phyloP scores from a whole-genome alignment of 2,329 filamentous ascomycete species.

The Claviceps pazoutovae region DNA sequence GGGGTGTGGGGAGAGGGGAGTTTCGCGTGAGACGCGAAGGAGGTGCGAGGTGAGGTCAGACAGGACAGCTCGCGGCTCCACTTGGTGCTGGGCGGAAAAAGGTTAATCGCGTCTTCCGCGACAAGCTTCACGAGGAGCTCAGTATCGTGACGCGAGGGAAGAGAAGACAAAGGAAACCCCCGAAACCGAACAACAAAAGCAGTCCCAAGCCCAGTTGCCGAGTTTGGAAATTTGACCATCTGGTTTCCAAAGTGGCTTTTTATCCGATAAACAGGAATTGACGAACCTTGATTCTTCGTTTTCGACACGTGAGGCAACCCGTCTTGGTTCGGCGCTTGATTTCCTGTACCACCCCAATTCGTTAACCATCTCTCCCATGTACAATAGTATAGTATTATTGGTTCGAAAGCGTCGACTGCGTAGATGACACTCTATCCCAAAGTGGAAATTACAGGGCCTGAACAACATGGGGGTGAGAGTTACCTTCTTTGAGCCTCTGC shows the following conservation, averaged over 20 bases:
- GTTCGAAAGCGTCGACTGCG: neutral
- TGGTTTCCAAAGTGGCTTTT: too few relatives aligned
- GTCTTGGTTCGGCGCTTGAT: slow-evolving; percentile 51
- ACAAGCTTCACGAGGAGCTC: neutral
- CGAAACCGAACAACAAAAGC: slow-evolving; percentile 7
- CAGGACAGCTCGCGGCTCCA: slow-evolving; percentile 2
- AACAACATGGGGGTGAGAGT: slow-evolving; percentile 7
- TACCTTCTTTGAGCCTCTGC: slow-evolving; percentile 45
- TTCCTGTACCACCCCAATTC: slow-evolving; percentile 28
- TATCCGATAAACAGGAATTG: neutral
- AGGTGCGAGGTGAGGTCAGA: neutral
- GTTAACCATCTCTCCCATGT: slow-evolving; percentile 2
- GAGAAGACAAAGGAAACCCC: neutral
- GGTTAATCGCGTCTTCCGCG: slow-evolving; percentile 1
- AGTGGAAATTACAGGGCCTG: too few relatives aligned
- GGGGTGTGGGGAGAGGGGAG: neutral
- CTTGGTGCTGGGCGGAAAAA: slow-evolving; percentile 2
- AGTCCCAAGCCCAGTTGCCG: too few relatives aligned
- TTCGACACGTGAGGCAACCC: slow-evolving; percentile 48
- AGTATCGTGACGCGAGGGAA: neutral
- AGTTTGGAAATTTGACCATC: too few relatives aligned
- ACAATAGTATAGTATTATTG: neutral
- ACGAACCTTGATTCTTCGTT: slow-evolving; percentile 47
- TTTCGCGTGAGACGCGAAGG: neutral
- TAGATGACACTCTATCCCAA: too few relatives aligned